Evolutionary conservation across 371 early-diverging fungal genomes (phyloP), one percentile per base, ranked within the genome.

Genomic region (Mortierella sp.): DNA sequence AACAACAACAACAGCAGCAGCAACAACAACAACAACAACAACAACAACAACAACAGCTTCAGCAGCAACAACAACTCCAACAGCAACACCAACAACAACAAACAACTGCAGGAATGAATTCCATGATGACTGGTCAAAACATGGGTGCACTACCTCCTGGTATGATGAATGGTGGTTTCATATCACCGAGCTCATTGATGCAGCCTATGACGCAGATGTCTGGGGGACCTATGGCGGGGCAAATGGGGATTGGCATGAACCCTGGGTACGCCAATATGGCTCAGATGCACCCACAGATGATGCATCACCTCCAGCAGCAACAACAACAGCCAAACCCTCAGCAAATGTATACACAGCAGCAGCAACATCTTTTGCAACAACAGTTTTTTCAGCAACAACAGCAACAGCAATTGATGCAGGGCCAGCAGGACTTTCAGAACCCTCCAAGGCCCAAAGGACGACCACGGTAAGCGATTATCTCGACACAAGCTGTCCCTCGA

Each of bases 101-200:
- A 15, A 24, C 58, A 7, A 58, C 63, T 22, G 45, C 71, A 43
- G 78, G 73, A 40, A 52, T 72, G 36, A 77, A 72, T n/a, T 59
- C 79, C n/a, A 71, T 77, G 72, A 72, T 77, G 65, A 58, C 45
- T 3, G 47, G 48, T 32, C 78, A 77, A 21, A 40, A 58, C 10
- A 65, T 74, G 65, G 72, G 69, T 19, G 50, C 52, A 6, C 55
- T 79, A 53, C 53, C 74, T 7, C 13, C 65, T 9, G 45, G 28
- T 21, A 80, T 80, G 75, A 68, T 80, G 75, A 58, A 75, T 33
- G 72, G 74, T 1, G 79, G 81, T 3, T 80, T 80, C 33, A 72
- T 80, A 19, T 74, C 81, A 9, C 81, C 81, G 0, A 71, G 45
- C 9, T 69, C 75, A 10, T 13, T 80, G 52, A 80, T 80, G 75